Conservation (phyloP, 2,329 filamentous ascomycete genomes). For the Chaetomium olivaceum region DNA sequence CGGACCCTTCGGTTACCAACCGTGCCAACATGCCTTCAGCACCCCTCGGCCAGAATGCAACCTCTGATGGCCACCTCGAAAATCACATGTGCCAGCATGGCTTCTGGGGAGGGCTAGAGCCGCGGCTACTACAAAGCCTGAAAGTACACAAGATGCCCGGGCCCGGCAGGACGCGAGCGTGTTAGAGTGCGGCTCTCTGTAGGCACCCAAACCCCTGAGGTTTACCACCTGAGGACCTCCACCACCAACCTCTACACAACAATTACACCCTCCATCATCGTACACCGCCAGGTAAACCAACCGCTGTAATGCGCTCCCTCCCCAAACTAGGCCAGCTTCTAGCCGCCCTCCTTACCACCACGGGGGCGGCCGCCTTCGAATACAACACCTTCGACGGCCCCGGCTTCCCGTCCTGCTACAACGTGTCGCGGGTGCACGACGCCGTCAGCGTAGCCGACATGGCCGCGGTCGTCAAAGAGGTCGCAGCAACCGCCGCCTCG, state of each 20-base stretch:
- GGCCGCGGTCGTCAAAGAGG: slow-evolving; percentile 42
- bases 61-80: neutral
- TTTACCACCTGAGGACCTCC: neutral
- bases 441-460: slow-evolving; percentile 48
- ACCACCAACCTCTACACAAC: neutral
- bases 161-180: neutral
- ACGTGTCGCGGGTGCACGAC: slow-evolving; percentile 48
- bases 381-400: slow-evolving; percentile 55
- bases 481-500: slow-evolving; percentile 37
- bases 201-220: neutral
- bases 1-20: neutral
- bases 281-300: neutral
- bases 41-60: neutral
- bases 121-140: slow-evolving; percentile 5
- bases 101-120: neutral
- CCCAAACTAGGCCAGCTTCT: neutral
- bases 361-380: slow-evolving; percentile 23
- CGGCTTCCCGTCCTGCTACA: slow-evolving; percentile 49
- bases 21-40: neutral
- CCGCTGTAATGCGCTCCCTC: neutral
- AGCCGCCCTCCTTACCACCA: neutral
- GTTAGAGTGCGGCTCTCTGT: neutral
- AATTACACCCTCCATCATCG: too few species aligned
- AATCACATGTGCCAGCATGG: slow-evolving; percentile 14
- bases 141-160: neutral